A percentile compares a stretch with the other conserved stretches of the same genome.
phyloP scores from a whole-genome alignment of 495 filamentous ascomycete genomes.

The Talaromyces wortmannii region DNA sequence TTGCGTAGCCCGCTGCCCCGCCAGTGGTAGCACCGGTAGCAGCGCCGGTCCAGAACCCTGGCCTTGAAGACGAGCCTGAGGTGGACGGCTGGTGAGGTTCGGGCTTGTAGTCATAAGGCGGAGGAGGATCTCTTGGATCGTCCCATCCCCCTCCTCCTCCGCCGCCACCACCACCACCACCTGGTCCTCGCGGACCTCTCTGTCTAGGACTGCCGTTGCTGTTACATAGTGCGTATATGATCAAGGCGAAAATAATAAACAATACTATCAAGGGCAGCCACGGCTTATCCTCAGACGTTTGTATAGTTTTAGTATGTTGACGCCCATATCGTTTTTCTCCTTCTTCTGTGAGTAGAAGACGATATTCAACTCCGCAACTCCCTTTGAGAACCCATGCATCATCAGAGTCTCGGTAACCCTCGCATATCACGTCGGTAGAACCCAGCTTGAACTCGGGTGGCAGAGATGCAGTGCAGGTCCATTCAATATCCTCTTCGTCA shows the following conservation, averaged over 20 bases:
- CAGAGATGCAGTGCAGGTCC: slow-evolving; percentile 77
- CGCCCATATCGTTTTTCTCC: slow-evolving; percentile 66
- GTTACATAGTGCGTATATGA: background rate
- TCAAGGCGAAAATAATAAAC: background rate
- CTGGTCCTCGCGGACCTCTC: slow-evolving; percentile 37
- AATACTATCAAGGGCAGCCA: background rate
- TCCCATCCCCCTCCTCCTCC: slow-evolving; percentile 27
- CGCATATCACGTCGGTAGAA: slow-evolving; percentile 84
- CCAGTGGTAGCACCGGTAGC: slow-evolving; percentile 63
- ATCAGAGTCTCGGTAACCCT: slow-evolving; percentile 70
- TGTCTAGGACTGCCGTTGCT: slow-evolving; percentile 6
- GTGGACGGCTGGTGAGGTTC: slow-evolving; percentile 31
- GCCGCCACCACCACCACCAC: slow-evolving; percentile 41
- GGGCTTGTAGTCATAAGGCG: slow-evolving; percentile 51
- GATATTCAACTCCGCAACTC: slow-evolving; percentile 90
- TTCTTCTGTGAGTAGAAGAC: slow-evolving; percentile 70
- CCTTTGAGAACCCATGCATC: slow-evolving; percentile 84
- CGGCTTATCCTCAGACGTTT: background rate
- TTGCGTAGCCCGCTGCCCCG: slow-evolving; percentile 57
- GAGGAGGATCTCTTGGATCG: slow-evolving; percentile 35
- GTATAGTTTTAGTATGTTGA: background rate
- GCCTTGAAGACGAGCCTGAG: slow-evolving; percentile 50
- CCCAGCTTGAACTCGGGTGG: slow-evolving; percentile 85
- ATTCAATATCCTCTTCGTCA: slow-evolving; percentile 66
- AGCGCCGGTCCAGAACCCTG: slow-evolving; percentile 84